phyloP scores from a whole-genome alignment of 2,329 filamentous ascomycete species.

The Xylariaceae sp. region DNA sequence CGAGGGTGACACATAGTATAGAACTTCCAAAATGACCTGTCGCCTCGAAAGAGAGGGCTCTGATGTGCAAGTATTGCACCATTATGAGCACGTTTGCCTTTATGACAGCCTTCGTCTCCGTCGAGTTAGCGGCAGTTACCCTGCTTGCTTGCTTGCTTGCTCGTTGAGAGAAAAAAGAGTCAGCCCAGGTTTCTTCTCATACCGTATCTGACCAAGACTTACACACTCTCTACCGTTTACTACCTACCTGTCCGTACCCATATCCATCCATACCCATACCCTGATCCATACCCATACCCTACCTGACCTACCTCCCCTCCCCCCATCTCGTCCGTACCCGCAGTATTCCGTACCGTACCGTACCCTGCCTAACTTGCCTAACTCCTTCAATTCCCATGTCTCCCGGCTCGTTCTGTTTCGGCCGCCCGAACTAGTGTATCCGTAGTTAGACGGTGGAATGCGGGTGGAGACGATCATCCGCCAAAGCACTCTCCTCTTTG shows the following conservation, averaged over 20 bases:
- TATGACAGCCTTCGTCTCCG: slow-evolving; percentile 1
- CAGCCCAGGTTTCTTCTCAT: background rate
- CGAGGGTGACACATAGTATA: slow-evolving; percentile 15
- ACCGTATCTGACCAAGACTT: slow-evolving; percentile 12
- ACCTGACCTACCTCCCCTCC: too few species aligned
- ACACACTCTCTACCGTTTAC: background rate
- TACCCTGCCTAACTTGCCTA: too few species aligned
- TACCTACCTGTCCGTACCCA: background rate
- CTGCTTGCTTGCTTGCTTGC: too few species aligned
- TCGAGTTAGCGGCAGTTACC: too few species aligned
- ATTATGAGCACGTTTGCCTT: background rate
- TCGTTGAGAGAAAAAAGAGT: too few species aligned
- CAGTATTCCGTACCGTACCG: too few species aligned
- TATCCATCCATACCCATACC: too few species aligned
- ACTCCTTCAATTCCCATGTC: background rate
- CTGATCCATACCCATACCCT: too few species aligned
- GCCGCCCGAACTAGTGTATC: slow-evolving; percentile 17
- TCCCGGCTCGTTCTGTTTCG: slow-evolving; percentile 6
- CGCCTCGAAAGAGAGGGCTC: background rate
- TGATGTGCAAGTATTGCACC: background rate
- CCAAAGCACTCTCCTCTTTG: slow-evolving; percentile 21
- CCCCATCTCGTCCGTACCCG: too few species aligned
- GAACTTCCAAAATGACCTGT: slow-evolving; percentile 15
- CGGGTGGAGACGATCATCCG: slow-evolving; percentile 17
- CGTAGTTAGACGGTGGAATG: slow-evolving; percentile 16